These are phyloP conservation scores for Stevia rebaudiana DNA, from an alignment of 140 eudicot genomes.

Conservation along the genomic window DNA sequence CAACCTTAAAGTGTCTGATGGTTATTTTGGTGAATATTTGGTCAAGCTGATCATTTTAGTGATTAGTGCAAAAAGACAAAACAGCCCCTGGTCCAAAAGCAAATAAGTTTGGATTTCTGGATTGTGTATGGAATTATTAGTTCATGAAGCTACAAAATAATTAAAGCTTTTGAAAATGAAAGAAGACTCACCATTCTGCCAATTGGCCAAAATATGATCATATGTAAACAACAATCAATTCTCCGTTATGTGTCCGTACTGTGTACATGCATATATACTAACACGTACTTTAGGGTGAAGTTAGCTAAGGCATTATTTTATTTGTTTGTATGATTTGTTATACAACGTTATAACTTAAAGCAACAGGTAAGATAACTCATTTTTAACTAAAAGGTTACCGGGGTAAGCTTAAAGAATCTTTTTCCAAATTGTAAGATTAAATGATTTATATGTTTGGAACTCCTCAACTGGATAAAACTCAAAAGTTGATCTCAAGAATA, in stretches of 20 bases:
- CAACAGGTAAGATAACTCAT: conserved; percentile 12
- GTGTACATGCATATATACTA: conserved; percentile 13
- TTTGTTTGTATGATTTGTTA: neutral
- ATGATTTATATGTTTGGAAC: too few species aligned
- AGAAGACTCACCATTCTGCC: conserved; percentile 31
- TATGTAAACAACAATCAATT: conserved; percentile 14
- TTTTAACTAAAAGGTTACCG: neutral
- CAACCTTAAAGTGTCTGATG: too few species aligned
- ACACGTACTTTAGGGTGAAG: conserved; percentile 26
- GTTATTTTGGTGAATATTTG: too few species aligned
- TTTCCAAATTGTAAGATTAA: too few species aligned
- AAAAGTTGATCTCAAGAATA: too few species aligned
- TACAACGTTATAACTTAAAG: conserved; percentile 10
- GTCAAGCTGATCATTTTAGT: too few species aligned
- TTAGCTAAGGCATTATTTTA: conserved; percentile 1
- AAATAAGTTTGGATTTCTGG: too few species aligned
- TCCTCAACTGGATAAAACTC: too few species aligned
- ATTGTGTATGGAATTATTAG: neutral
- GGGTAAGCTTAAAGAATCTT: neutral
- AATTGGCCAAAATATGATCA: conserved; percentile 22
- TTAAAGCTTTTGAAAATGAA: conserved; percentile 25
- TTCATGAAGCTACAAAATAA: conserved; percentile 15
- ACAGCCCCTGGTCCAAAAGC: too few species aligned
- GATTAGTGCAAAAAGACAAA: too few species aligned
- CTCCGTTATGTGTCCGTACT: conserved; percentile 25